Evolutionary conservation across 139 green algal genomes (phyloP), one percentile per base, ranked within the genome.

Genomic region (Picochlorum sp.): DNA sequence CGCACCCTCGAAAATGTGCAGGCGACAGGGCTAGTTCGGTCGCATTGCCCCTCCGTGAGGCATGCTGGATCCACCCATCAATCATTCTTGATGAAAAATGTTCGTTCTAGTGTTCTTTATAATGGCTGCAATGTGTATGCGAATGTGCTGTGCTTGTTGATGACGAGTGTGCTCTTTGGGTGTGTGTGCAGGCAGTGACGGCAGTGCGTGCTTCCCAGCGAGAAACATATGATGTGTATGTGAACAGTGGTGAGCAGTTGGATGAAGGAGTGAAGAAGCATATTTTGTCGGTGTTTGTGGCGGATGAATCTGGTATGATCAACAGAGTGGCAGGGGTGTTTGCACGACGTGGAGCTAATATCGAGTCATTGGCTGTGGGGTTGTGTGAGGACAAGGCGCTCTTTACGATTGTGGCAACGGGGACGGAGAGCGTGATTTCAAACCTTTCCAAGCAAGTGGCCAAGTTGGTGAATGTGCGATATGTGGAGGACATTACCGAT

Each of bases 271-370:
- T 89, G 71, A 69, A 82, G 47, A 96, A 97, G 73, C 90, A 96
- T 76, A 86, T 88, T n/a, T 80, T 98, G 28, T 90, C 79, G 7
- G 83, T 97, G 15, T 98, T 98, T 76, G 93, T 98, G 8, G 88
- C 87, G 0, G 93, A 98, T 70, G 93, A 97, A 74, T 74, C 82
- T n/a, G 93, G 92, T 30, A 81, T 98, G 41, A 98, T 98, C 79
- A 97, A 98, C 78, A 81, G 92, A 16, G 91, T 98, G 6, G 87
- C 92, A 6, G 92, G 92, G 45, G 92, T 98, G 26, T 98, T 98
- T 73, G 92, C 90, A 0, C 69, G 89, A 37, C 67, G 89, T 77
- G 87, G 89, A 81, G 81, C 85, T 49, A 98, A 98, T 83, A 98
- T 98, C 60, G 92, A 98, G 66, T 91, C 81, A 2, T 74, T 98